Evolutionary conservation across 2,329 filamentous ascomycete genomes (phyloP).

Genomic region (Diaporthe caulivora): DNA sequence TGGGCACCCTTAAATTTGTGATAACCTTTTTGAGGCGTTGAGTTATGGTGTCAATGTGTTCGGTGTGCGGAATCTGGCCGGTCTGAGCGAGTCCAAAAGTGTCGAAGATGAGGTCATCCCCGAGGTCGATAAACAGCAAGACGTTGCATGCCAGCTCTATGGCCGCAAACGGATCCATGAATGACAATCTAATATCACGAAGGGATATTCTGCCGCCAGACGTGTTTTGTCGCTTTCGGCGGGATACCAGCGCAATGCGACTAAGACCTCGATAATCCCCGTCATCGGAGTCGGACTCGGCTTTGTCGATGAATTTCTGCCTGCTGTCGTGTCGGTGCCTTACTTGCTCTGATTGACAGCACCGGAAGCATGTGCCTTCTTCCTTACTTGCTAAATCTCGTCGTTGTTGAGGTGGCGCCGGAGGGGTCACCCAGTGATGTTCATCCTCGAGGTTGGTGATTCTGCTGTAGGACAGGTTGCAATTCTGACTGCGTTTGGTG

Average conservation of each 20-base stretch:
- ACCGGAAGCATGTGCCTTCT: background rate
- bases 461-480: background rate
- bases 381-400: background rate
- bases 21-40: no score
- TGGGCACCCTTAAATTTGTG: no score
- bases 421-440: no score
- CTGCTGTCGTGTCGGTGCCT: background rate
- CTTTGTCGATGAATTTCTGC: background rate
- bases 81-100: no score
- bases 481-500: background rate
- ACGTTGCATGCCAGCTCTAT: no score
- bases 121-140: no score
- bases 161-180: no score
- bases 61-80: no score
- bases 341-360: background rate
- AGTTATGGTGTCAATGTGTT: no score
- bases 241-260: background rate
- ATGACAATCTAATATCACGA: no score
- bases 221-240: background rate
- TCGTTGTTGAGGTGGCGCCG: background rate
- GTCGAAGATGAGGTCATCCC: no score
- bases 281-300: slow-evolving; percentile 7
- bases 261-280: background rate
- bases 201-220: no score
- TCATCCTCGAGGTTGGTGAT: background rate